A percentile compares a stretch with the other conserved stretches of the same genome.
Evolutionary conservation across 169 alveolate species (phyloP).

Genomic region (Cryptosporidium ryanae): DNA sequence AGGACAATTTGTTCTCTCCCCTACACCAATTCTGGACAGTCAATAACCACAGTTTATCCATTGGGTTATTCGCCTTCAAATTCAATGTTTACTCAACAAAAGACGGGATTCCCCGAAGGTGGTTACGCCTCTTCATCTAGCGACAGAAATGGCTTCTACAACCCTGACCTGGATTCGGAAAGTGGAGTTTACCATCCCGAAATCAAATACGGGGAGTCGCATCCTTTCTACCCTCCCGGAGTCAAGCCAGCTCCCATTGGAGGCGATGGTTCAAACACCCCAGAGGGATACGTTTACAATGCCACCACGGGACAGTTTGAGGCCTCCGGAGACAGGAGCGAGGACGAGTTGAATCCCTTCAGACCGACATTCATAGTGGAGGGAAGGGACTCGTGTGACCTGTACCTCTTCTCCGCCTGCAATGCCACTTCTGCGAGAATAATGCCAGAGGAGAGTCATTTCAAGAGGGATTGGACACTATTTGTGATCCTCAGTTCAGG

Average conservation of each 20-base stretch:
- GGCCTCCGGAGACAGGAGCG: neutral
- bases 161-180: neutral
- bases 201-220: neutral
- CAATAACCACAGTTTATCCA: slow-evolving; percentile 23
- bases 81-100: slow-evolving; percentile 17
- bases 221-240: slow-evolving; percentile 61
- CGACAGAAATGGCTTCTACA: slow-evolving; percentile 4
- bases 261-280: slow-evolving; percentile 20
- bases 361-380: slow-evolving; percentile 31
- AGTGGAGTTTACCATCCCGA: slow-evolving; percentile 22
- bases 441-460: neutral
- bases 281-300: slow-evolving; percentile 28
- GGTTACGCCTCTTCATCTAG: slow-evolving; percentile 29
- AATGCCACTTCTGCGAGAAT: slow-evolving; percentile 58
- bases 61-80: slow-evolving; percentile 48
- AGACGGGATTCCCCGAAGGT: slow-evolving; percentile 42
- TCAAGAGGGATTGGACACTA: slow-evolving; percentile 36
- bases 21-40: neutral
- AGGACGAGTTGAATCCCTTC: neutral
- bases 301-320: slow-evolving; percentile 55
- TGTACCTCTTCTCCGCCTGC: slow-evolving; percentile 31
- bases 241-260: slow-evolving; percentile 33
- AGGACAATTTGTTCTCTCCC: slow-evolving; percentile 48
- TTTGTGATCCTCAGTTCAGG: slow-evolving; percentile 54
- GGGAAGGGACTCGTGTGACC: slow-evolving; percentile 22